Base-by-base conservation (phyloP, 2,329 filamentous ascomycete species). In the Cytospora paraplurivora region DNA sequence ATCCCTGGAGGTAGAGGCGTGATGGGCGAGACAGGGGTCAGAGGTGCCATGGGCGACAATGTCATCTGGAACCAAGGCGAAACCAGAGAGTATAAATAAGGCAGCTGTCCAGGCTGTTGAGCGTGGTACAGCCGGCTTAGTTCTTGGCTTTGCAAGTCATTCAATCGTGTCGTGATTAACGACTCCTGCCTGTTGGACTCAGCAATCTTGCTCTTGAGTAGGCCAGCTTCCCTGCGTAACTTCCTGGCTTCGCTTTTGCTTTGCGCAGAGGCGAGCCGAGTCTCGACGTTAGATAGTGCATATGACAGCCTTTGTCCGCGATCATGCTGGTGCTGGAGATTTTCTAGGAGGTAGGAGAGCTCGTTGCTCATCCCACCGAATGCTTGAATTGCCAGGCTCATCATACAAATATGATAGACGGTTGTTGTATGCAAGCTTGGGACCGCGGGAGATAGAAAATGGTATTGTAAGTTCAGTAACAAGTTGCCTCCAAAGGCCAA, bases 61-160 rank as follows among this genome's bases (percentile, higher is more conserved):
- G 59, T 41, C 13, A 56, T 51, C 41, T 53, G 59, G 41, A 32
- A 32, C 59, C 64, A 63, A 56, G 50, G 49, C 50, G 58, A 58
- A 27, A 8, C 0, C 5, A 38, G 51, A 15, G 58, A 35, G 17
- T 55, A 61, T 10, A 54, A 10, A 38, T 64, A 62, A 10, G 62
- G 58, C 7, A 61, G 49, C 11, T 53, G 47, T 27, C 15, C 50
- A 44, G 73, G 69, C 11, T 71, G 68, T 50, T 72, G 71, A 1
- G 76, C 70, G 44, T 75, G 72, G 35, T 68, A 68, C 75, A 75
- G 77, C 2, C 76, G 72, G 58, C 80, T 77, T 67, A 79, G 77
- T 15, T 82, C 77, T 70, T 86, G 82, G 17, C 80, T 71, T 38
- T 78, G 75, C 15, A 86, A 67, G 63, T 85, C 82, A 13, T 77